These are phyloP conservation scores for Alternaria brassicicola DNA, from an alignment of 2,329 filamentous ascomycete genomes.

Conservation along the genomic window DNA sequence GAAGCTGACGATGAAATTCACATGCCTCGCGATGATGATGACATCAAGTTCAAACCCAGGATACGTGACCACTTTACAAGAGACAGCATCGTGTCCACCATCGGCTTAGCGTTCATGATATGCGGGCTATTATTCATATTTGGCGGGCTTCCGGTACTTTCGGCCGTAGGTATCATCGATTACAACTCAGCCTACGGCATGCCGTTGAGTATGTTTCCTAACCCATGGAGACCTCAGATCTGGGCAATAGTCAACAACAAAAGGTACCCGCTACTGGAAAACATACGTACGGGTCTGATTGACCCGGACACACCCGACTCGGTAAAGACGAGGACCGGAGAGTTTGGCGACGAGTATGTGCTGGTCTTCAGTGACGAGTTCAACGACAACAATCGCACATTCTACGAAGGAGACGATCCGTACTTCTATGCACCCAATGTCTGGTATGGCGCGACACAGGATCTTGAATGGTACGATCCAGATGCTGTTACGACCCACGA, in stretches of 20 bases:
- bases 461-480: constrained; percentile 60
- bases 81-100: constrained; percentile 51
- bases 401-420: constrained; percentile 64
- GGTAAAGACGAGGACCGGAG: constrained; percentile 54
- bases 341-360: constrained; percentile 54
- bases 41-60: constrained; percentile 52
- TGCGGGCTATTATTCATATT: constrained; percentile 58
- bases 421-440: constrained; percentile 60
- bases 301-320: constrained; percentile 59
- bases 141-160: constrained; percentile 58
- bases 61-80: constrained; percentile 54
- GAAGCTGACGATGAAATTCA: constrained; percentile 63
- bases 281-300: constrained; percentile 56
- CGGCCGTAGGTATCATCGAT: constrained; percentile 50
- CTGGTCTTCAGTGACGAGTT: constrained; percentile 65
- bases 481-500: constrained; percentile 59
- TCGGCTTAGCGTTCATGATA: constrained; percentile 55
- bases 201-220: constrained; percentile 49
- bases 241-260: constrained; percentile 58
- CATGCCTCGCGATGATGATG: constrained; percentile 58
- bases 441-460: constrained; percentile 61
- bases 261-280: constrained; percentile 56
- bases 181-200: constrained; percentile 50
- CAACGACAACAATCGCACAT: constrained; percentile 59
- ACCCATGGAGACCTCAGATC: constrained; percentile 32